These are phyloP conservation scores for Aspergillus sergii DNA, from an alignment of 2,329 filamentous ascomycete genomes.

Conservation along the genomic window DNA sequence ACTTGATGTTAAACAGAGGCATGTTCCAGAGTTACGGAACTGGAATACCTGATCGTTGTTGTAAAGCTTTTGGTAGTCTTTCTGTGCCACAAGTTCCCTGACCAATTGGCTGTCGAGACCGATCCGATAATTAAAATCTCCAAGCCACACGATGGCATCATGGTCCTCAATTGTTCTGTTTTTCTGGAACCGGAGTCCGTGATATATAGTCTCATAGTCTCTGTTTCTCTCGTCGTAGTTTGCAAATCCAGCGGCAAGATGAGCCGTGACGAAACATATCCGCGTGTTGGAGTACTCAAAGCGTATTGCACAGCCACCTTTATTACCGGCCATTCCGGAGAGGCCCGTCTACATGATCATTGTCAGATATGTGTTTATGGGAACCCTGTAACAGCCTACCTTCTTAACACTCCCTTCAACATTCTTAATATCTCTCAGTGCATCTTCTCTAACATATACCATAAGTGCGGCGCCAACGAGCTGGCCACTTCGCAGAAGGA, in stretches of 20 bases:
- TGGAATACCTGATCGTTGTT: constrained; percentile 80
- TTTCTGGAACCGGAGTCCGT: constrained; percentile 85
- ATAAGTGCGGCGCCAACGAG: constrained; percentile 91
- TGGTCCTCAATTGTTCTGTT: constrained; percentile 92
- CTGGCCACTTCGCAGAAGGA: constrained; percentile 86
- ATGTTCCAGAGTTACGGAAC: constrained; percentile 3
- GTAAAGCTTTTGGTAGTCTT: constrained; percentile 77
- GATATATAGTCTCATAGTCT: constrained; percentile 86
- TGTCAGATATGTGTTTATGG: neutral
- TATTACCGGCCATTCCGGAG: constrained; percentile 97
- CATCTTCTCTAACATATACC: constrained; percentile 82
- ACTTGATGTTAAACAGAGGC: constrained; percentile 9
- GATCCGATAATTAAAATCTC: constrained; percentile 98
- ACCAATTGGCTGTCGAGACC: constrained; percentile 79
- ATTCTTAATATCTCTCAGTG: constrained; percentile 83
- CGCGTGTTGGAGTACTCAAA: constrained; percentile 93
- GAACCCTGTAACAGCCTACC: constrained; percentile 37
- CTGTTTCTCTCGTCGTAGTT: constrained; percentile 96
- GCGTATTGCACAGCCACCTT: constrained; percentile 93
- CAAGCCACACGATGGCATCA: constrained; percentile 88
- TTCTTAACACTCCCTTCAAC: constrained; percentile 97
- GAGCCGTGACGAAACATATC: constrained; percentile 93
- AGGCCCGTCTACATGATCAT: constrained; percentile 65
- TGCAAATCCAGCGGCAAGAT: constrained; percentile 91
- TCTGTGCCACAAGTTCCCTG: constrained; percentile 69